Percentiles rank a stretch among this genome's conserved stretches.
Conservation (phyloP, 2,329 filamentous ascomycete genomes). For the Colletotrichum echinochloae region DNA sequence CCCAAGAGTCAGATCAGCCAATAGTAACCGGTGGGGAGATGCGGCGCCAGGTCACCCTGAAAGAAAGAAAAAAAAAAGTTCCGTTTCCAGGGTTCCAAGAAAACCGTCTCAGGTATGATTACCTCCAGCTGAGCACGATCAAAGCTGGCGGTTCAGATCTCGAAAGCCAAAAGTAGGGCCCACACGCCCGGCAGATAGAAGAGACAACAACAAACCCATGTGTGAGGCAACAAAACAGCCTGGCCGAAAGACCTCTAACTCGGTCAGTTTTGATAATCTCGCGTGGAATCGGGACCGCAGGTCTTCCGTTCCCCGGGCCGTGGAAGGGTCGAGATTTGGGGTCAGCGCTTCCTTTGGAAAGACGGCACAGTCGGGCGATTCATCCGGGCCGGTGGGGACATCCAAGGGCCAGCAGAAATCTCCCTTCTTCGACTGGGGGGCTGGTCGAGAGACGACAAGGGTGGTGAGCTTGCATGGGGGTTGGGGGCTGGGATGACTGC, state of each 20-base stretch:
- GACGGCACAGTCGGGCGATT: background rate
- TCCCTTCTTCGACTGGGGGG: background rate
- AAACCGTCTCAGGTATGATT: too few species aligned
- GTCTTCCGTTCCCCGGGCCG: background rate
- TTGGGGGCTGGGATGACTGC: background rate
- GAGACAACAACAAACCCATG: background rate
- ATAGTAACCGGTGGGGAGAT: background rate
- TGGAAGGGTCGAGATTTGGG: background rate
- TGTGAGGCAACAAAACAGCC: background rate
- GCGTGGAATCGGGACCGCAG: background rate
- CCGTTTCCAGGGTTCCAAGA: background rate
- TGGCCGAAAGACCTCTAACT: background rate
- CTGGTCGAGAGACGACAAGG: background rate
- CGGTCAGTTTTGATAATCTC: background rate
- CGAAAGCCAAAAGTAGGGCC: background rate
- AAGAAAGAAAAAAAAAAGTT: too few species aligned
- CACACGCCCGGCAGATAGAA: background rate
- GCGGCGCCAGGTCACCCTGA: slow-evolving; percentile 1
- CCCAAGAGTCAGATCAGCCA: slow-evolving; percentile 8
- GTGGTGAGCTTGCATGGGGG: background rate
- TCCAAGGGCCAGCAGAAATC: too few species aligned
- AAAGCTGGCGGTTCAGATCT: background rate
- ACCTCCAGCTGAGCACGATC: background rate
- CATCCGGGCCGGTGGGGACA: background rate
- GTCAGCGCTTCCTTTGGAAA: background rate